These are phyloP conservation scores for Panaeolus papilionaceus DNA, from an alignment of 768 basidiomycete species.

Conservation along the genomic window DNA sequence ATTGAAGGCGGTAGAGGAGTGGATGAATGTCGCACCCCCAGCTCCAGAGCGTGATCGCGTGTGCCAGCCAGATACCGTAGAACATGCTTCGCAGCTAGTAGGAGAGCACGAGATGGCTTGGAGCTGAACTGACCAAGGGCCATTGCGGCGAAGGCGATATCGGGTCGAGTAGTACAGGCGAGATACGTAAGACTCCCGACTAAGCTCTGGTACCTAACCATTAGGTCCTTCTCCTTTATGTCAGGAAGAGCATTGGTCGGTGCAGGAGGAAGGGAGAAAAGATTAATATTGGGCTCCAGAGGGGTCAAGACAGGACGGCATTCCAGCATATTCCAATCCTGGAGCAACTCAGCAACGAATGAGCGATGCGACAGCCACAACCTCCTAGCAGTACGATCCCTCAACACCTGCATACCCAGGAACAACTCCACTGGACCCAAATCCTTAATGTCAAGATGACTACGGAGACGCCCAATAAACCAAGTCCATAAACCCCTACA, in stretches of 20 bases:
- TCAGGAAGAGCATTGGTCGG: background rate
- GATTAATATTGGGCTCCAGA: slow-evolving; percentile 4
- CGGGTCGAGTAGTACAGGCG: slow-evolving; percentile 16
- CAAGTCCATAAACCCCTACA: background rate
- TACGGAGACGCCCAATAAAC: background rate
- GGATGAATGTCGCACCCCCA: slow-evolving; percentile 20
- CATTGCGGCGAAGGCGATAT: slow-evolving; percentile 22
- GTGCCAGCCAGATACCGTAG: slow-evolving; percentile 26
- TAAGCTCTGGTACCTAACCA: slow-evolving; percentile 14
- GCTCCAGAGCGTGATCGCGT: slow-evolving; percentile 4
- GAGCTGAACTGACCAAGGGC: slow-evolving; percentile 17
- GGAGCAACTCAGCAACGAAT: slow-evolving; percentile 9
- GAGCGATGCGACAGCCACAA: slow-evolving; percentile 13
- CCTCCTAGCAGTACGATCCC: background rate
- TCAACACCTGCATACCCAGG: slow-evolving; percentile 10
- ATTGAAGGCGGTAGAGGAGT: background rate
- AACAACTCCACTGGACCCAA: background rate
- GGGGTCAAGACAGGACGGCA: slow-evolving; percentile 5
- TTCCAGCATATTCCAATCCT: background rate
- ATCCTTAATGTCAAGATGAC: background rate
- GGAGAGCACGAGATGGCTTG: slow-evolving; percentile 15
- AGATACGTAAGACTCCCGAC: slow-evolving; percentile 22
- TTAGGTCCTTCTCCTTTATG: slow-evolving; percentile 6
- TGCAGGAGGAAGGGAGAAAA: background rate
- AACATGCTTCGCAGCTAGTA: slow-evolving; percentile 21